Base-by-base conservation (phyloP, 371 early-diverging fungal species). In the Mycotypha africana region DNA sequence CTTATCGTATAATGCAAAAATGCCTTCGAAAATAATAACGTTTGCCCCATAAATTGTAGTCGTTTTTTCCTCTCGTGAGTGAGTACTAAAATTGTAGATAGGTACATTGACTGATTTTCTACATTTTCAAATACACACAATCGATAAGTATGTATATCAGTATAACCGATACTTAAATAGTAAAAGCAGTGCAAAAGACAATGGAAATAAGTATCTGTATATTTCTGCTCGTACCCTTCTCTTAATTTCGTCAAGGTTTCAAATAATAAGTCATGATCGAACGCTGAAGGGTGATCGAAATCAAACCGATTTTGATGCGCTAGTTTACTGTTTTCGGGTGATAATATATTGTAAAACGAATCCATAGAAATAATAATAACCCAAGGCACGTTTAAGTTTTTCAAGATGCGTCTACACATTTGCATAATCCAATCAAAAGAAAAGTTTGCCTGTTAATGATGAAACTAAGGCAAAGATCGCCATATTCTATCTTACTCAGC, bases 361-460 rank as follows among this genome's bases (percentile, higher is more conserved):
- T 95, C 96, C 95, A 94, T 94, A 31, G 87, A 91, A 23, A 95
- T 44, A 26, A 95, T 78, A 3, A 91, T 86, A 2, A 93, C 93
- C 89, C 89, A 88, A 14, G 89, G 88, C 0, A 86, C 87, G 51
- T 85, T 83, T 45, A 89, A 56, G 41, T 81, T 79, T 50, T 85
- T 84, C 42, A 86, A 75, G 38, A 89, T 85, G 36, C 82, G 72
- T 36, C 81, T 81, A 49, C 14, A 12, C n/a, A n/a, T n/a, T n/a
- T n/a, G n/a, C n/a, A n/a, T n/a, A n/a, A n/a, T n/a, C n/a, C n/a
- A 6, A 14, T 35, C 35, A 15, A 35, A n/a, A n/a, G n/a, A n/a
- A n/a, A n/a, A n/a, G n/a, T n/a, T n/a, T n/a, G n/a, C n/a, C n/a
- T n/a, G n/a, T n/a, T n/a, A n/a, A n/a, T n/a, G n/a, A n/a, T n/a